Base-by-base conservation (phyloP, 805 yeast genomes). In the Yamadazyma laniorum region DNA sequence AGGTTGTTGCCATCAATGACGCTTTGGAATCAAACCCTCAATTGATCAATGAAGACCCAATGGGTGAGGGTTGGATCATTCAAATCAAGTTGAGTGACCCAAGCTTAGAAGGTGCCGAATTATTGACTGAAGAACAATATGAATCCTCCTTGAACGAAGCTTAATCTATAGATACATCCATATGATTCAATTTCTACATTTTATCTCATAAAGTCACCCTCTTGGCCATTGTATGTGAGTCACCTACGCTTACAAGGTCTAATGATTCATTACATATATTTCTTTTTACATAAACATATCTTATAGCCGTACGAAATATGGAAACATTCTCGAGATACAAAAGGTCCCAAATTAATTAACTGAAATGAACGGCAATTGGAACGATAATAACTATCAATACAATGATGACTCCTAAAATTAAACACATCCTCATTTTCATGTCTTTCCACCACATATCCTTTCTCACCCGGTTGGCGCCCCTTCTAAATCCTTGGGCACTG, bases 371-470 rank as follows among this genome's bases (percentile, higher is more conserved):
- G 23, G 86, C 97, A 45, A 93, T 80, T 21, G 98, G 98, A 28
- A 91, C 96, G 49, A 90, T 85, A 40, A 91, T 95, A 39, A 91
- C 85, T 41, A 91, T 66, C 50, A 91, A 66, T 37, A 90, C 79
- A 56, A 91, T 80, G 37, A 93, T 67, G 18, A 82, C 81, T 19
- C 83, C 85, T 33, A 83, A 79, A 43, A 90, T 82, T 41, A 86
- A 67, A 65, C 98, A 91, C 72, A 90, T 70, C 64, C 95, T 83
- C 91, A 93, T 85, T 72, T 93, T 93, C 79, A 93, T 76, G 62
- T 91, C 96, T 65, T 93, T 91, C 85, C 95, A 86, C 98, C 98
- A 91, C 97, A 91, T 91, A 59, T 90, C 95, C 65, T 90, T 91
- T 67, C 99, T 85, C 33, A 91, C 97, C 53, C 95, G 82, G 68